Base-by-base conservation (phyloP, 2,329 filamentous ascomycete genomes). In the Botrytis hyacinthi region DNA sequence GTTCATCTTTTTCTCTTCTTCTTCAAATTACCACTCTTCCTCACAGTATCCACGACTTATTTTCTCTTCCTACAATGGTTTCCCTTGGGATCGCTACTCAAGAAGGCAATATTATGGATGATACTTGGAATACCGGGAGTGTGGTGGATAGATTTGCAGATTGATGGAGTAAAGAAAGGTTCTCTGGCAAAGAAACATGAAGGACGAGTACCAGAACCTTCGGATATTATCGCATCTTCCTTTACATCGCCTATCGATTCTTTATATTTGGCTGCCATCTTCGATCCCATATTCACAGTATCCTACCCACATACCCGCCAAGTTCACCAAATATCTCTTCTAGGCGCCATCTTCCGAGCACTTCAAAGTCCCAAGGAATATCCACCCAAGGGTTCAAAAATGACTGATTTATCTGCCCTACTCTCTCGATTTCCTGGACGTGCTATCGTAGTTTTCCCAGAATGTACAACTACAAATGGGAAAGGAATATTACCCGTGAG, bases 131-230 rank as follows among this genome's bases (percentile, higher is more conserved):
- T 97, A 74, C 94, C 95, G 0, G 95, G 96, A 42, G 93, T 99
- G 73, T 98, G 95, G 94, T 98, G 95, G 95, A 91, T 98, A 73
- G 96, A 99, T 83, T 86, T 99, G n/a, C 95, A 98, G 82, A 93
- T 99, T 77, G 96, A 99, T 82, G 95, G 95, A 74, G 96, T 99
- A 71, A 95, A 93, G 83, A 93, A 94, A 84, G 96, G 96, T 84
- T 95, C 92, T 40, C 86, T 97, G 46, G 91, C 92, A 65, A 91
- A 92, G 79, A 91, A 94, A 78, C 90, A 92, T 57, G 85, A 87
- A 73, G 86, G 90, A 74, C 90, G 93, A 59, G 89, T 98, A 29
- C 96, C 96, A 1, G 89, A 92, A 73, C 89, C 91, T 7, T 90
- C 92, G 65, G 92, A 91, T 73, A 87, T 99, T 78, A 96, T 99